phyloP scores from a whole-genome alignment of 805 yeast species.

The Candida loeiensis region DNA sequence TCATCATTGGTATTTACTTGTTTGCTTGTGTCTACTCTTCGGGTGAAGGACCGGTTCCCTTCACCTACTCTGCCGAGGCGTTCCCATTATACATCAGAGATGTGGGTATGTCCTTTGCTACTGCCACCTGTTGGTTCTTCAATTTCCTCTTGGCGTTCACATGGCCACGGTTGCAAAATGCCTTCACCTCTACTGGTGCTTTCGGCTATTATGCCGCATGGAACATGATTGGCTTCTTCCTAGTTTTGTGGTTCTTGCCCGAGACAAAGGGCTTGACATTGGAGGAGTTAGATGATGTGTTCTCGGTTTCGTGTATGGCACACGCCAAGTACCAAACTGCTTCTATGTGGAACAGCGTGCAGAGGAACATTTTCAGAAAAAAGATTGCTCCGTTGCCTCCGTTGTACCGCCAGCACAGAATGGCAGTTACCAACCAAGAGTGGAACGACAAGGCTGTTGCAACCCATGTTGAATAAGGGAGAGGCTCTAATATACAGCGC shows the following conservation, averaged over 20 bases:
- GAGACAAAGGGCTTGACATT: conserved; percentile 70
- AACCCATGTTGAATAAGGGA: conserved; percentile 47
- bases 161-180: conserved; percentile 68
- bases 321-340: conserved; percentile 48
- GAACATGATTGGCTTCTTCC: conserved; percentile 66
- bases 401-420: conserved; percentile 52
- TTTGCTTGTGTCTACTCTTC: conserved; percentile 72
- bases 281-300: conserved; percentile 77
- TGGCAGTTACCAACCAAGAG: conserved; percentile 56
- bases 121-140: conserved; percentile 73
- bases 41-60: conserved; percentile 89
- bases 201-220: conserved; percentile 87
- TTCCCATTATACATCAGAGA: conserved; percentile 77
- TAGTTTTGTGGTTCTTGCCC: conserved; percentile 68
- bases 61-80: conserved; percentile 83
- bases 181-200: conserved; percentile 78
- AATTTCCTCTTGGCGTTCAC: conserved; percentile 67
- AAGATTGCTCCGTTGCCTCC: conserved; percentile 50
- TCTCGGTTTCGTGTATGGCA: conserved; percentile 50
- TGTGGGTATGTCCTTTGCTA: conserved; percentile 75
- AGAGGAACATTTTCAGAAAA: conserved; percentile 42
- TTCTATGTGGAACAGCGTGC: conserved; percentile 38
- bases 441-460: conserved; percentile 60
- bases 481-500: too few species aligned
- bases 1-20: conserved; percentile 69